A percentile compares a stretch with the other conserved stretches of the same genome.
Evolutionary conservation across 1,284 basidiomycete species (phyloP).

Genomic region (Naganishia liquefaciens): DNA sequence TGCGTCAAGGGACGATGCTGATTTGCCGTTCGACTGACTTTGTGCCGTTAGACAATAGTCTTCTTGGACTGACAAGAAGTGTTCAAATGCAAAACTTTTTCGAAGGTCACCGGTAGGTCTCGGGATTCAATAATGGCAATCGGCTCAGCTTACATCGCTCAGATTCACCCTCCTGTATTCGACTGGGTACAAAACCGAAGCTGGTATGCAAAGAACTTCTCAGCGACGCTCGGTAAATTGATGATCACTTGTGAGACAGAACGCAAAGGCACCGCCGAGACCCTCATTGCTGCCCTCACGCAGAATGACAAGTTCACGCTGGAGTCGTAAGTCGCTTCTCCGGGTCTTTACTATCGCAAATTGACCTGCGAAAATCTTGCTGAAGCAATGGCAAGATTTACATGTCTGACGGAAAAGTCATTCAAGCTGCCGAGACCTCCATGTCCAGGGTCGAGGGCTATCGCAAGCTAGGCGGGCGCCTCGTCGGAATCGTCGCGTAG

Average conservation of each 20-base stretch:
- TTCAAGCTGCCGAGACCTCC: constrained; percentile 3
- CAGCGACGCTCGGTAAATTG: background rate
- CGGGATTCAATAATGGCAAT: background rate
- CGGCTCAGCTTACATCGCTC: background rate
- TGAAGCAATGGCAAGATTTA: constrained; percentile 14
- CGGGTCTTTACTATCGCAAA: background rate
- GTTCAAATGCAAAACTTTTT: constrained; percentile 17
- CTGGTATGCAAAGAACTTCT: background rate
- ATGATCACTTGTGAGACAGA: background rate
- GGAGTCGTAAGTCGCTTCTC: background rate
- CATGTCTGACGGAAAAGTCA: constrained; percentile 1
- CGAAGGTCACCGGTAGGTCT: constrained; percentile 19
- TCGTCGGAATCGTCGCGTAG: constrained; percentile 14
- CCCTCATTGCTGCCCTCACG: background rate
- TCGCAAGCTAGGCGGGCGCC: constrained; percentile 13
- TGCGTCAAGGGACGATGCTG: background rate
- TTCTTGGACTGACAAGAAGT: constrained; percentile 25
- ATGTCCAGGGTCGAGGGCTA: constrained; percentile 12
- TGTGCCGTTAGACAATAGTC: constrained; percentile 14
- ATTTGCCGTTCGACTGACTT: background rate
- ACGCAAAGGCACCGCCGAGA: background rate
- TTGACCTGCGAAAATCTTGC: background rate
- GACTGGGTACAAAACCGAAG: background rate
- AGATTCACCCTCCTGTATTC: constrained; percentile 24
- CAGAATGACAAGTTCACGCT: constrained; percentile 9